phyloP scores from a whole-genome alignment of 2,329 filamentous ascomycete species.

The Didymella arachidicola region DNA sequence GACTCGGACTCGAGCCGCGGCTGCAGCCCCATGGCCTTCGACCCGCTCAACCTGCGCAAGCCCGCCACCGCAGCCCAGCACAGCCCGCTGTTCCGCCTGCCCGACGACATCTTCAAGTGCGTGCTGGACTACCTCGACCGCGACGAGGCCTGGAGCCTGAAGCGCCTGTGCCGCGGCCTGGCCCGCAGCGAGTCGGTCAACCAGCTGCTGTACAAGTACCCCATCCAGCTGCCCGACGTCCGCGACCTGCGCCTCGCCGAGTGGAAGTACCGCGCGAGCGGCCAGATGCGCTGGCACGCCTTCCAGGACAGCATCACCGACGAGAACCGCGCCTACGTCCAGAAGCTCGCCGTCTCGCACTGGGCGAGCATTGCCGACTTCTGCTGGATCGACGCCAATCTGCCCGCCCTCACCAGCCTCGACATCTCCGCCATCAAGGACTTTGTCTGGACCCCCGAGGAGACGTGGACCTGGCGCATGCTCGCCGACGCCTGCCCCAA shows the following conservation, averaged over 20 bases:
- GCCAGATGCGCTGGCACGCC: constrained; percentile 39
- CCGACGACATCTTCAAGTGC: constrained; percentile 49
- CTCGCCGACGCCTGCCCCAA: constrained; percentile 42
- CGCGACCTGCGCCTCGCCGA: constrained; percentile 42
- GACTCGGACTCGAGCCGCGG: constrained; percentile 34
- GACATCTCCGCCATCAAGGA: constrained; percentile 50
- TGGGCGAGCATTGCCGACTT: constrained; percentile 49
- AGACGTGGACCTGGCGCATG: constrained; percentile 49
- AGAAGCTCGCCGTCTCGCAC: constrained; percentile 48
- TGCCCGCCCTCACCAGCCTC: constrained; percentile 43
- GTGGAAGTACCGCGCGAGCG: constrained; percentile 44
- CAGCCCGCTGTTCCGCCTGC: constrained; percentile 43
- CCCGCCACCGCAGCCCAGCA: constrained; percentile 25
- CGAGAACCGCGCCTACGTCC: constrained; percentile 41
- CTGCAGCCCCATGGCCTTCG: constrained; percentile 34
- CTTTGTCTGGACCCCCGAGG: constrained; percentile 48
- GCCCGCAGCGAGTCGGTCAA: constrained; percentile 40
- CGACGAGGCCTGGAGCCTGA: constrained; percentile 45
- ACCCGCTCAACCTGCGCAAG: constrained; percentile 28
- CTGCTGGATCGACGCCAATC: constrained; percentile 47
- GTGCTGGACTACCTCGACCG: constrained; percentile 47
- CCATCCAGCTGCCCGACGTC: constrained; percentile 43
- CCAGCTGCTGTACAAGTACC: constrained; percentile 45
- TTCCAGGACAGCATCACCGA: constrained; percentile 47
- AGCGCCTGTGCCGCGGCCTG: constrained; percentile 45